Evolutionary conservation across 345 rosid genomes (phyloP).

Genomic region (Citrus medica): DNA sequence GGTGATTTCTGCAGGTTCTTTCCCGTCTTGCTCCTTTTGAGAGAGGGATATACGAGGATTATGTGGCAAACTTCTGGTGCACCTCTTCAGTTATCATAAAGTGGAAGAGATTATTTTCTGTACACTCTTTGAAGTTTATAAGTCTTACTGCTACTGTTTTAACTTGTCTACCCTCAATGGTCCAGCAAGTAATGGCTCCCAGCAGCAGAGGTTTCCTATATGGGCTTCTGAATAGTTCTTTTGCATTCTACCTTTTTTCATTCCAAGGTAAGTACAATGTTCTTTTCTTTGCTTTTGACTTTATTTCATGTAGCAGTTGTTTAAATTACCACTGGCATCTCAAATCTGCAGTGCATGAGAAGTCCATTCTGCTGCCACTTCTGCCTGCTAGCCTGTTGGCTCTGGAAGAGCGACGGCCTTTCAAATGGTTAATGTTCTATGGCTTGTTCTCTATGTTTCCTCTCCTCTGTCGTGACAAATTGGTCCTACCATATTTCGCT

Average conservation of each 20-base stretch:
- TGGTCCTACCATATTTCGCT: conserved; percentile 60
- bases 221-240: conserved; percentile 74
- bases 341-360: conserved; percentile 85
- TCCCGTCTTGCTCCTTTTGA: conserved; percentile 94
- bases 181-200: conserved; percentile 77
- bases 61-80: conserved; percentile 98
- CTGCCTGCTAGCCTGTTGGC: conserved; percentile 78
- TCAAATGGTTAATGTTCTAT: conserved; percentile 52
- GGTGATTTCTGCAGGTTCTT: conserved; percentile 54
- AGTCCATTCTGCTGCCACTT: conserved; percentile 89
- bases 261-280: conserved; percentile 60
- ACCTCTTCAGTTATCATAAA: conserved; percentile 68
- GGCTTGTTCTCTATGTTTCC: conserved; percentile 93
- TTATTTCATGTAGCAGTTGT: background rate
- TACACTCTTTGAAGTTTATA: conserved; percentile 48
- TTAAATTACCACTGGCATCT: background rate
- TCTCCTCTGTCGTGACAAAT: conserved; percentile 75
- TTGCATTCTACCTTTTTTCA: conserved; percentile 84
- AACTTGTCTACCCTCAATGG: conserved; percentile 79
- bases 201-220: conserved; percentile 78
- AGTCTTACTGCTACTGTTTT: conserved; percentile 65
- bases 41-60: conserved; percentile 96
- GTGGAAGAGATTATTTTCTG: conserved; percentile 77
- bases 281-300: conserved; percentile 7
- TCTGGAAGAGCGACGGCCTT: conserved; percentile 47